phyloP scores from a whole-genome alignment of 768 basidiomycete genomes.

The Auriscalpium microsporum region DNA sequence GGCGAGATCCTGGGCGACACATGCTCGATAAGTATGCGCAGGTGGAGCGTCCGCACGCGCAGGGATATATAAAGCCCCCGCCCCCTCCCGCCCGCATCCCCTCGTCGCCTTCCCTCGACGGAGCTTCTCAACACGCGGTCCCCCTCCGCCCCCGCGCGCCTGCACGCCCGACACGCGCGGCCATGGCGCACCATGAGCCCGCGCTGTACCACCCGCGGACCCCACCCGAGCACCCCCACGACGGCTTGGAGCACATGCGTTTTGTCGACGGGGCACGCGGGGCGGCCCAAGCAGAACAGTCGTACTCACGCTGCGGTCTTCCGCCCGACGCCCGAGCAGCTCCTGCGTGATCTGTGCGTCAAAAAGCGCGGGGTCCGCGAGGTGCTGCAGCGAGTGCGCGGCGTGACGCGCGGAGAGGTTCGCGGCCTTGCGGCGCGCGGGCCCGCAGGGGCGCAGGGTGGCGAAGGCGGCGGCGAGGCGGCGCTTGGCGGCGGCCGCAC shows the following conservation, averaged over 20 bases:
- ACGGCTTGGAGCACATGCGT: slow-evolving; percentile 51
- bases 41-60: no score
- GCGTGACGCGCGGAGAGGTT: slow-evolving; percentile 44
- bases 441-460: slow-evolving; percentile 44
- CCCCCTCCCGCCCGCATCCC: slow-evolving; percentile 9
- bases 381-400: slow-evolving; percentile 49
- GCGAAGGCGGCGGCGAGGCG: slow-evolving; percentile 40
- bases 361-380: slow-evolving; percentile 26
- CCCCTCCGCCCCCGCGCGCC: slow-evolving; percentile 24
- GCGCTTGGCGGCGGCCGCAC: slow-evolving; percentile 42
- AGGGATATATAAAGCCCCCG: no score
- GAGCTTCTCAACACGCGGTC: slow-evolving; percentile 30
- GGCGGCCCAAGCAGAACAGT: slow-evolving; percentile 50
- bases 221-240: slow-evolving; percentile 44
- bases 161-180: slow-evolving; percentile 46
- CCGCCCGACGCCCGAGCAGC: slow-evolving; percentile 52
- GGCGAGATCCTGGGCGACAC: no score
- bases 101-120: slow-evolving; percentile 20
- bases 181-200: slow-evolving; percentile 53
- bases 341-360: slow-evolving; percentile 50
- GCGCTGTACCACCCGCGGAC: slow-evolving; percentile 44
- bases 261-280: slow-evolving; percentile 59
- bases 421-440: slow-evolving; percentile 52
- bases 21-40: no score
- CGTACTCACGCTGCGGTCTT: slow-evolving; percentile 59